Conservation (phyloP, 495 filamentous ascomycete genomes). For the Neurospora sp. region DNA sequence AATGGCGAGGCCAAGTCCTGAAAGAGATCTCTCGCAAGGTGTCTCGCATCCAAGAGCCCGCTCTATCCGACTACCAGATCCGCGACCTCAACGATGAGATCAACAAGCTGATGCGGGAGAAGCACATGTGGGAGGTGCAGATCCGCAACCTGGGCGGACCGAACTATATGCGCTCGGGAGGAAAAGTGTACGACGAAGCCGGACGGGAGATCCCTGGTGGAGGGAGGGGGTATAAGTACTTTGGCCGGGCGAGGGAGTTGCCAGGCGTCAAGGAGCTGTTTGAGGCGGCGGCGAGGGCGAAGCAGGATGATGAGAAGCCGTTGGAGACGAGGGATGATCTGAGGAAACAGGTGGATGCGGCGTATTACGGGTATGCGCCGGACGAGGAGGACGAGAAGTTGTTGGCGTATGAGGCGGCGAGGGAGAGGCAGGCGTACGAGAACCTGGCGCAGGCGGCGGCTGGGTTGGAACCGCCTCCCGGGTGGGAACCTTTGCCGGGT, state of each 20-base stretch:
- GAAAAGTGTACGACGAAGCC: constrained; percentile 80
- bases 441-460: constrained; percentile 32
- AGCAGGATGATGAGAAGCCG: constrained; percentile 39
- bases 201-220: constrained; percentile 83
- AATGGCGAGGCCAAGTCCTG: constrained; percentile 96
- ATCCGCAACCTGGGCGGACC: constrained; percentile 89
- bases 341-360: constrained; percentile 77
- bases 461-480: constrained; percentile 34
- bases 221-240: constrained; percentile 77
- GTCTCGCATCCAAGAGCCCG: constrained; percentile 81
- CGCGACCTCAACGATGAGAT: constrained; percentile 98
- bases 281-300: constrained; percentile 56
- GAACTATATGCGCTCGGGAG: constrained; percentile 93
- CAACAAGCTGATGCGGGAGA: constrained; percentile 97
- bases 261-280: constrained; percentile 97
- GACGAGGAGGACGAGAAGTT: constrained; percentile 87
- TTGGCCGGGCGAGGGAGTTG: constrained; percentile 80
- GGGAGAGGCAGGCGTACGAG: constrained; percentile 73
- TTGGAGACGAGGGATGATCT: constrained; percentile 56
- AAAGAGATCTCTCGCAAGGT: constrained; percentile 97
- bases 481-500: constrained; percentile 81
- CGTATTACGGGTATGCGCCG: constrained; percentile 90
- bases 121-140: constrained; percentile 96
- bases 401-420: constrained; percentile 68
- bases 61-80: constrained; percentile 89